Conservation (phyloP, 164 flowering plant species). For the Nymphaea colorata region DNA sequence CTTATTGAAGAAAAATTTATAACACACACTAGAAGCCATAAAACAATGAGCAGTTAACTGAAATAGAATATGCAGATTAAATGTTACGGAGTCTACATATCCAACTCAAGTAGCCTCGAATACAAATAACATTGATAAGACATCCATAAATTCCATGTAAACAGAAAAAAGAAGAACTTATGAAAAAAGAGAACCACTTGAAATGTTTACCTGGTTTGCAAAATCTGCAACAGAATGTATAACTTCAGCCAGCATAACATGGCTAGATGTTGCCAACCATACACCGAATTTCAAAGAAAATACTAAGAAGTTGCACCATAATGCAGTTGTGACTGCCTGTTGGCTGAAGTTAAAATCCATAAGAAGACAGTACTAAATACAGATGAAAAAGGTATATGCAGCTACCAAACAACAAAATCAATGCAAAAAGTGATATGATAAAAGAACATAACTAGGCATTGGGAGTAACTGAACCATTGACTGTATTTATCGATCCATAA, state of each 20-base stretch:
- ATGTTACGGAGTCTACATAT: too few species aligned
- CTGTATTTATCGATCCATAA: too few species aligned
- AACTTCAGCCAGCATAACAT: slow-evolving; percentile 95
- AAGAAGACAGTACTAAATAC: neutral
- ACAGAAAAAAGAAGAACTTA: neutral
- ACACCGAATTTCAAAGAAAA: slow-evolving; percentile 95
- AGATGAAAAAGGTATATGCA: neutral
- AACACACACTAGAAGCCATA: too few species aligned
- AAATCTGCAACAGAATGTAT: slow-evolving; percentile 95
- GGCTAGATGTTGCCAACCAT: slow-evolving; percentile 79
- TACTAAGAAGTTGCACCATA: slow-evolving; percentile 94
- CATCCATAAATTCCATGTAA: neutral
- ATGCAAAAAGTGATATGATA: neutral
- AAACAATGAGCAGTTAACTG: too few species aligned
- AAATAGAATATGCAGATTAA: too few species aligned
- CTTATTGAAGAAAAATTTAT: too few species aligned
- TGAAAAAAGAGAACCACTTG: neutral
- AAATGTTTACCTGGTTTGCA: slow-evolving; percentile 71
- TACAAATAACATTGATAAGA: too few species aligned
- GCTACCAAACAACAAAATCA: neutral
- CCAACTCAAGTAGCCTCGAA: too few species aligned
- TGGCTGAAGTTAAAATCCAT: slow-evolving; percentile 39
- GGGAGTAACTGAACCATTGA: too few species aligned
- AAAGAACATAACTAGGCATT: neutral
- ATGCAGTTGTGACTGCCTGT: slow-evolving; percentile 87